Percentiles rank a stretch among this genome's conserved stretches.
Evolutionary conservation across 2,329 filamentous ascomycete species (phyloP).

Genomic region (Penicillium polonicum): DNA sequence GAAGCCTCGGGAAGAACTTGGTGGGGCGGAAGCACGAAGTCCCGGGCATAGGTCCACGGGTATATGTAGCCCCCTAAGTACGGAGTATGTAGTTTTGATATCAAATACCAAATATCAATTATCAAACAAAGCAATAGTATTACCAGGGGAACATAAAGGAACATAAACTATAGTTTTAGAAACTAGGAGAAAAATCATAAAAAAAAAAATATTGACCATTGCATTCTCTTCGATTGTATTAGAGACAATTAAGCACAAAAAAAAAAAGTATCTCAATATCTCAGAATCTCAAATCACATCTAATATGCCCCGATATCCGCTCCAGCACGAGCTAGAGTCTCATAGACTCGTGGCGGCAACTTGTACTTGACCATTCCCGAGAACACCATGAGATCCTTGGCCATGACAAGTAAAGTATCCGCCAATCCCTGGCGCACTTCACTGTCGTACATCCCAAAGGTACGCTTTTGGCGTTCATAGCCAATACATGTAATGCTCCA

Average conservation of each 20-base stretch:
- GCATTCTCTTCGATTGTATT: not conserved
- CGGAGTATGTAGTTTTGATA: too few relatives aligned
- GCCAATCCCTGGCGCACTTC: constrained; percentile 53
- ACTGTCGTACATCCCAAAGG: constrained; percentile 67
- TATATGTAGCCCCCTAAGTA: too few relatives aligned
- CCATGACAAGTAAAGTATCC: constrained; percentile 72
- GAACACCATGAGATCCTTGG: constrained; percentile 89
- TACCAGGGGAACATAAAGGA: not conserved
- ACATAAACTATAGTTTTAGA: not conserved
- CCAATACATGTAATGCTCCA: constrained; percentile 90
- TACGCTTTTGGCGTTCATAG: constrained; percentile 70
- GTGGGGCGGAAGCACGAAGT: constrained; percentile 2
- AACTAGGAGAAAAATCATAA: too few relatives aligned
- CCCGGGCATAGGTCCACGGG: not conserved
- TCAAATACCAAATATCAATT: not conserved
- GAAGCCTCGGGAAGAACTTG: not conserved
- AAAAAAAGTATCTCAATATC: not conserved
- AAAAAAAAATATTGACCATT: not conserved
- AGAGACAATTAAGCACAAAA: not conserved
- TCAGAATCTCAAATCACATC: not conserved
- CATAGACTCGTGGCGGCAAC: constrained; percentile 81
- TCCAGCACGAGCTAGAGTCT: constrained; percentile 79
- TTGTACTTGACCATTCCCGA: constrained; percentile 90
- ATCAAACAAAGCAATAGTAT: not conserved
- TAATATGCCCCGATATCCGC: constrained; percentile 58